Percentiles rank a stretch among this genome's conserved stretches.
Evolutionary conservation across 2,329 filamentous ascomycete genomes (phyloP).

Genomic region (Alternaria conjuncta): DNA sequence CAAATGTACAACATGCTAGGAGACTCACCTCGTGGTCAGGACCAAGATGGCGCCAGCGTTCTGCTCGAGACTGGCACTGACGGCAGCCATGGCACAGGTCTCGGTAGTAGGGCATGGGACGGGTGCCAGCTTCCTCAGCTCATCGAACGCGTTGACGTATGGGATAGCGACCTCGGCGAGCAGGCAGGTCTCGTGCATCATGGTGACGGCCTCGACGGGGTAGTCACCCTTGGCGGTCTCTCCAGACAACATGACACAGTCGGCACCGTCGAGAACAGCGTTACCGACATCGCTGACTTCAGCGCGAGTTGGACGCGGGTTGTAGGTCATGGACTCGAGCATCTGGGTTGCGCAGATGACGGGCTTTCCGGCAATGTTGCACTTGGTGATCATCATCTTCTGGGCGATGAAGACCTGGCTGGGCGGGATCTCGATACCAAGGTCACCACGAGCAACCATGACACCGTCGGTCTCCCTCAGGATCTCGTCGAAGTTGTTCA

Average conservation of each 20-base stretch:
- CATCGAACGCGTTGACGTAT: slow-evolving; percentile 95
- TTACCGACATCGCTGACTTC: slow-evolving; percentile 99
- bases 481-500: slow-evolving; percentile 99
- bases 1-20: neutral
- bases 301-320: slow-evolving; percentile 95
- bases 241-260: slow-evolving; percentile 99
- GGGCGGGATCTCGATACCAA: slow-evolving; percentile 98
- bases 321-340: slow-evolving; percentile 99
- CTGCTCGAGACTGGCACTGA: slow-evolving; percentile 93
- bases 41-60: slow-evolving; percentile 96
- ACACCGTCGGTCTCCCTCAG: slow-evolving; percentile 95
- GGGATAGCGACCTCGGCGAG: slow-evolving; percentile 97
- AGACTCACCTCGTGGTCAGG: slow-evolving; percentile 79
- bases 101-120: slow-evolving; percentile 88
- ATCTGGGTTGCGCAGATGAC: slow-evolving; percentile 99
- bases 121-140: slow-evolving; percentile 82
- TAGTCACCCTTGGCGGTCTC: slow-evolving; percentile 99
- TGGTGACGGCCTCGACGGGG: slow-evolving; percentile 86
- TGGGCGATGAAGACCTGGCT: slow-evolving; percentile 98
- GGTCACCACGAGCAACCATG: slow-evolving; percentile 98
- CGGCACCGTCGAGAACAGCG: slow-evolving; percentile 94
- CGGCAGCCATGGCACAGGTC: slow-evolving; percentile 96
- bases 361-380: slow-evolving; percentile 98
- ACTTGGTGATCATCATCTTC: slow-evolving; percentile 99
- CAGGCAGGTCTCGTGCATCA: slow-evolving; percentile 99